Conservation (phyloP, 257 asterid species). For the Linderniella brevidens region DNA sequence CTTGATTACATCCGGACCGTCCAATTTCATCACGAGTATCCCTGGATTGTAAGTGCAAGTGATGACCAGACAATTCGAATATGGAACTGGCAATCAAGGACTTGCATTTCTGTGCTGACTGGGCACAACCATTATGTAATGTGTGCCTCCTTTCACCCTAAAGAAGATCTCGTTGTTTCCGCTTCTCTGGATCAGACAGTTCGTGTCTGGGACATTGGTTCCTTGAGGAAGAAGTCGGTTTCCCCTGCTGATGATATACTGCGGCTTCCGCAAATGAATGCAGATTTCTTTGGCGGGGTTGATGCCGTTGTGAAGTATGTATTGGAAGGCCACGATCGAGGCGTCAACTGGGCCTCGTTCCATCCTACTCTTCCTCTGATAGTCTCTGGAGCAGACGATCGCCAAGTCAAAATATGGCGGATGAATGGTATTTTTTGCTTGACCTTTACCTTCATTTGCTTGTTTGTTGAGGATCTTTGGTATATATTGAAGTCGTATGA, state of each 20-base stretch:
- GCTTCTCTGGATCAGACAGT: conserved; percentile 98
- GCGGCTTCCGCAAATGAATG: conserved; percentile 76
- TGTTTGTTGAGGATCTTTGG: no score
- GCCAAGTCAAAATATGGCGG: conserved; percentile 96
- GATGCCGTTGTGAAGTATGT: conserved; percentile 99
- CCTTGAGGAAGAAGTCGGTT: conserved; percentile 79
- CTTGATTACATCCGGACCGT: conserved; percentile 93
- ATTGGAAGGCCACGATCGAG: conserved; percentile 93
- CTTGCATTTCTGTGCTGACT: conserved; percentile 82
- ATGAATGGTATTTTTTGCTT: conserved; percentile 64
- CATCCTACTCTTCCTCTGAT: conserved; percentile 95
- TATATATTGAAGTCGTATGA: no score
- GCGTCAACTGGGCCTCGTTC: conserved; percentile 97
- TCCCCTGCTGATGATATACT: conserved; percentile 93
- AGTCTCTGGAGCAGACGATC: conserved; percentile 99
- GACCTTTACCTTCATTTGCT: no score
- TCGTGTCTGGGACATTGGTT: conserved; percentile 97
- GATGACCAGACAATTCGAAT: conserved; percentile 97
- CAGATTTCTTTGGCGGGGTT: conserved; percentile 95
- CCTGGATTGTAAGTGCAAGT: conserved; percentile 97
- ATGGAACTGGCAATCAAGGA: conserved; percentile 99
- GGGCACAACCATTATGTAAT: conserved; percentile 98
- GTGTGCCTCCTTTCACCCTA: conserved; percentile 96
- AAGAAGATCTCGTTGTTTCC: conserved; percentile 91
- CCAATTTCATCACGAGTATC: conserved; percentile 93